phyloP scores from a whole-genome alignment of 2,329 filamentous ascomycete genomes.

The Aspergillus caelatus region DNA sequence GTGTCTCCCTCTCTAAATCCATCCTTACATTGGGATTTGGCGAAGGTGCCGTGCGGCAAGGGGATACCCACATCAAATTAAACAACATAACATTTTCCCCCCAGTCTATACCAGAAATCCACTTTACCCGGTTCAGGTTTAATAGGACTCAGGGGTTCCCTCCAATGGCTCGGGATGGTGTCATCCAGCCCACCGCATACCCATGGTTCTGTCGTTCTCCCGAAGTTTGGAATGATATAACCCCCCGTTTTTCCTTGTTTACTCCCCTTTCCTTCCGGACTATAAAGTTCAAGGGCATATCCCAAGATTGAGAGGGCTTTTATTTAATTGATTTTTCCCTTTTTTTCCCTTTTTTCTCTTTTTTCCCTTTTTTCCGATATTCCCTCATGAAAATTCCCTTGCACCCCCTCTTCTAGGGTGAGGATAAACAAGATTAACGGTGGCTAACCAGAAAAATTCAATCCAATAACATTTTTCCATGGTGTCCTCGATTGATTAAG shows the following conservation, averaged over 20 bases:
- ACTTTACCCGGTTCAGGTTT: background rate
- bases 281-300: background rate
- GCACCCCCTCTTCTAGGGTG: background rate
- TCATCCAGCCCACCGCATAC: background rate
- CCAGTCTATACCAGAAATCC: conserved; percentile 4
- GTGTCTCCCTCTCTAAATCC: background rate
- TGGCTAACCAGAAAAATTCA: background rate
- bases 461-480: background rate
- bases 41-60: background rate
- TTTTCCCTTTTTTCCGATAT: background rate
- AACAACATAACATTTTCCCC: background rate
- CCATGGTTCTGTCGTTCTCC: conserved; percentile 2
- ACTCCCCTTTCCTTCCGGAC: background rate
- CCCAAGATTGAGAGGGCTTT: background rate
- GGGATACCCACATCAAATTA: conserved; percentile 4
- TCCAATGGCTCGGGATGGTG: background rate
- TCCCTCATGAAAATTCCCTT: background rate
- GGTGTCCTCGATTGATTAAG: background rate
- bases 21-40: background rate
- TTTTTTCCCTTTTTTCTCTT: background rate
- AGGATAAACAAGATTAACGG: background rate
- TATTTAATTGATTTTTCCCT: background rate
- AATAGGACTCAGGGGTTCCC: background rate
- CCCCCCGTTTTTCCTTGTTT: background rate
- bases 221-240: conserved; percentile 2